Conservation (phyloP, 2,329 filamentous ascomycete species). For the Ophiostoma pallidulum region DNA sequence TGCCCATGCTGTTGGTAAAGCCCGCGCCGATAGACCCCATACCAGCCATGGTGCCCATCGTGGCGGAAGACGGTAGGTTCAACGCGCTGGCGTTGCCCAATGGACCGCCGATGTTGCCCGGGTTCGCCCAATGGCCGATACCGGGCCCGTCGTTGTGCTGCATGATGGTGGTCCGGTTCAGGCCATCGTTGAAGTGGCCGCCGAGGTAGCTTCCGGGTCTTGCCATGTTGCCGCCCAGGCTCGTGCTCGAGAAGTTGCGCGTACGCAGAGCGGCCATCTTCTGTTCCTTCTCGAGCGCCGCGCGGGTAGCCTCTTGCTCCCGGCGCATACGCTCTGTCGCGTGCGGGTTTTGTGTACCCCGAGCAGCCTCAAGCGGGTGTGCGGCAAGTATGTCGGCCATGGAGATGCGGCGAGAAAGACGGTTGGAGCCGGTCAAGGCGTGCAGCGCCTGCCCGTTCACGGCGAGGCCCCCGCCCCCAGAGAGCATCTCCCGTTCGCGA, state of each 20-base stretch:
- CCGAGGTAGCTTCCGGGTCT: constrained; percentile 38
- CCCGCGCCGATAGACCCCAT: neutral
- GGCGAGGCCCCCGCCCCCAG: constrained; percentile 22
- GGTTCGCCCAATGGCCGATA: constrained; percentile 6
- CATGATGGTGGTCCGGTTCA: constrained; percentile 1
- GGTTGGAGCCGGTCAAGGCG: constrained; percentile 21
- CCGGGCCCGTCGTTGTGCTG: constrained; percentile 9
- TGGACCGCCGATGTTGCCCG: constrained; percentile 1
- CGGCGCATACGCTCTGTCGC: constrained; percentile 32
- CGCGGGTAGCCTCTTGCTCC: constrained; percentile 32
- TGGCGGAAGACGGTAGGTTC: neutral
- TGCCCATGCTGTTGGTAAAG: neutral
- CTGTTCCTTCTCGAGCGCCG: constrained; percentile 34
- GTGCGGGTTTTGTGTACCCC: constrained; percentile 27
- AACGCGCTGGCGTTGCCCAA: constrained; percentile 14
- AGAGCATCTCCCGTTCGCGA: constrained; percentile 47
- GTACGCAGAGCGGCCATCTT: constrained; percentile 41
- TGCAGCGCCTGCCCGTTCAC: constrained; percentile 19
- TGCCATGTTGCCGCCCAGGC: constrained; percentile 4
- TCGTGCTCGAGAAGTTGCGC: constrained; percentile 11
- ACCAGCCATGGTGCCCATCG: neutral
- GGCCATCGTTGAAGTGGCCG: constrained; percentile 44
- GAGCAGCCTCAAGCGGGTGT: constrained; percentile 30
- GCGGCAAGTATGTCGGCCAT: constrained; percentile 50
- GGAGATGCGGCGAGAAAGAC: constrained; percentile 36